These are phyloP conservation scores for Globisporangium uncinulatum DNA, from an alignment of 352 stramenopile genomes.

Conservation along the genomic window DNA sequence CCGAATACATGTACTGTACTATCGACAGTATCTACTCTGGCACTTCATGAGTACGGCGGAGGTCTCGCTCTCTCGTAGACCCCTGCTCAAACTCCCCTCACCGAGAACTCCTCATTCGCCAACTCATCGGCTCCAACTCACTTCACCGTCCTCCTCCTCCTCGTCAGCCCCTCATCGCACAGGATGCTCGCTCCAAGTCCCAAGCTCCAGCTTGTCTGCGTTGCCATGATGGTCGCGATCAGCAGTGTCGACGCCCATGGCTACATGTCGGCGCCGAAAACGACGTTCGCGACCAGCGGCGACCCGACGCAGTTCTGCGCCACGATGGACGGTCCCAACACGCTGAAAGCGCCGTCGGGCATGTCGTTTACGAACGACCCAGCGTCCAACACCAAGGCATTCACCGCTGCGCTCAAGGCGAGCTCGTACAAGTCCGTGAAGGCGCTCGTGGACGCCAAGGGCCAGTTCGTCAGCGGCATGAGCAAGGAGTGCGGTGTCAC, in stretches of 20 bases:
- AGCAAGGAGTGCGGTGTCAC: slow-evolving; percentile 25
- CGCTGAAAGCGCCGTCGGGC: slow-evolving; percentile 9
- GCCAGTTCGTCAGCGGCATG: background rate
- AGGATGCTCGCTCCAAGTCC: slow-evolving; percentile 24
- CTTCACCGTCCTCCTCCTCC: background rate
- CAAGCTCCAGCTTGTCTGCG: slow-evolving; percentile 14
- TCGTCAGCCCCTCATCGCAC: background rate
- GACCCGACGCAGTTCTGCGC: slow-evolving; percentile 11
- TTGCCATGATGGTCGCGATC: slow-evolving; percentile 16
- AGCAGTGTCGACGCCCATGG: slow-evolving; percentile 29
- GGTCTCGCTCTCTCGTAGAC: too few relatives aligned
- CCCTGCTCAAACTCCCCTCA: too few relatives aligned
- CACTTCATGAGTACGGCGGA: too few relatives aligned
- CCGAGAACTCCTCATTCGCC: too few relatives aligned
- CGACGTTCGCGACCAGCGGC: slow-evolving; percentile 6
- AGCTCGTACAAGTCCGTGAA: slow-evolving; percentile 18
- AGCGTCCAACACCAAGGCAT: slow-evolving; percentile 18
- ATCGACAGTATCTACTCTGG: too few relatives aligned
- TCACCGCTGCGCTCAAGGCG: slow-evolving; percentile 17
- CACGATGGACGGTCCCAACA: slow-evolving; percentile 7
- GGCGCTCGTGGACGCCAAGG: slow-evolving; percentile 14
- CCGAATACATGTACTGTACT: too few relatives aligned
- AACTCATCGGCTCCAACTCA: background rate
- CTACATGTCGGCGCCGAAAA: slow-evolving; percentile 11
- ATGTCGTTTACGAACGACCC: slow-evolving; percentile 13